Base-by-base conservation (phyloP, 106 monocot genomes). In the Vanilla planifolia region DNA sequence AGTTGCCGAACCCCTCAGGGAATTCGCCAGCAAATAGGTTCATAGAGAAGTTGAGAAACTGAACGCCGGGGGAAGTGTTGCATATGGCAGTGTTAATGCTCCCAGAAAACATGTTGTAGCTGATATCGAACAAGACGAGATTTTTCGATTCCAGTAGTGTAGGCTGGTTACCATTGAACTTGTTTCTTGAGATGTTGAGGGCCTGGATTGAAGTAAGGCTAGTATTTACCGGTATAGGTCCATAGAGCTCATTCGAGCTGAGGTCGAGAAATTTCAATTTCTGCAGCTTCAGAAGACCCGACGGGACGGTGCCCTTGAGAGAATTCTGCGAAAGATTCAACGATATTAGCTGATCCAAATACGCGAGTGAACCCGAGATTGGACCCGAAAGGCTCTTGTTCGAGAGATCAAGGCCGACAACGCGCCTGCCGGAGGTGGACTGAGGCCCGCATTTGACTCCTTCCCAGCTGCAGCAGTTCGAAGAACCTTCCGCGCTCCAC, bases 1-100 rank as follows among this genome's bases (percentile, higher is more conserved):
- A 96, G 58, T 83, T 81, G 2, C 81, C 81, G 6, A 96, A 84
- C 0, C 91, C 96, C 14, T 41, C 26, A n/a, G 96, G 91, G 40
- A 96, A 67, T 13, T 62, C 55, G 9, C 84, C 81, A 2, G 45
- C 32, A 30, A 96, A 75, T 0, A 20, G 24, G 59, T 98, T 98
- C 33, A 29, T 51, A 0, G 96, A 85, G 45, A 87, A 77, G 17
- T 33, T 55, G 15, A 98, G 74, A 1, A 67, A 19, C 60, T 48
- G 62, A 33, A 98, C 33, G 8, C 8, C 4, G 1, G 71, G 22
- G n/a, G 79, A 84, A 2, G 36, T 48, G 51, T 36, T 69, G 66
- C 96, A 98, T 47, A 98, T 74, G 55, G 51, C 55, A 8, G 84
- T 14, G 52, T 81, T 48, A 35, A 88, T 59, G 0, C 17, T 2